A percentile compares a stretch with the other conserved stretches of the same genome.
These are phyloP conservation scores for Leccinum insigne DNA, from an alignment of 1,284 basidiomycete genomes.

Conservation along the genomic window DNA sequence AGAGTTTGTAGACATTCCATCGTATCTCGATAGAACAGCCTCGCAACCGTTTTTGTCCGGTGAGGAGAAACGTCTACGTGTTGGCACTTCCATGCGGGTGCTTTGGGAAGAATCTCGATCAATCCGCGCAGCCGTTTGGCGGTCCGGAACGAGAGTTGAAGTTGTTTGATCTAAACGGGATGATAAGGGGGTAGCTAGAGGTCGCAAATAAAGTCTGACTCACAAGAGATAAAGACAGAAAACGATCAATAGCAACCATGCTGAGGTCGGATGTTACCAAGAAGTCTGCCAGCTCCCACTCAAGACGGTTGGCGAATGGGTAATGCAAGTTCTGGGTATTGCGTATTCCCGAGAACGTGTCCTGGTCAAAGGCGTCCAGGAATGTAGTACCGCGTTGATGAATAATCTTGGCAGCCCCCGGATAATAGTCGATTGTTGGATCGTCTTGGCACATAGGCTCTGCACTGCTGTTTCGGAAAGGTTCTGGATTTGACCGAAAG, in stretches of 20 bases:
- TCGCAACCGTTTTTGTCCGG: background rate
- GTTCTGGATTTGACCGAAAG: background rate
- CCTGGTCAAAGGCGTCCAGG: background rate
- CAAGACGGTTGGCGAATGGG: background rate
- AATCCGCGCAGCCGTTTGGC: background rate
- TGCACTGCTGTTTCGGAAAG: background rate
- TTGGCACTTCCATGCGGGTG: constrained; percentile 1
- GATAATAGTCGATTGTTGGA: background rate
- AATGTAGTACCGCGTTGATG: background rate
- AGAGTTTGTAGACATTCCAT: constrained; percentile 1
- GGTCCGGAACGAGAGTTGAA: background rate
- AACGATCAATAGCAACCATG: background rate
- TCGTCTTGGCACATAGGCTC: background rate
- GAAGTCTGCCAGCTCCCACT: too few relatives aligned
- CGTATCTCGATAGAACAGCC: background rate
- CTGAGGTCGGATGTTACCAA: too few relatives aligned
- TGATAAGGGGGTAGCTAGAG: background rate
- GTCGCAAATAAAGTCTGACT: background rate
- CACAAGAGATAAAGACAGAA: background rate
- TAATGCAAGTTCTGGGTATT: background rate
- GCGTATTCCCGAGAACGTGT: background rate
- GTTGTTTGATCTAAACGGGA: background rate
- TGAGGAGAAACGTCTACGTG: background rate
- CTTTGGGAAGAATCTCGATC: background rate
- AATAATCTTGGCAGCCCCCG: background rate